Base-by-base conservation (phyloP, 257 asterid genomes). In the Haberlea rhodopensis region DNA sequence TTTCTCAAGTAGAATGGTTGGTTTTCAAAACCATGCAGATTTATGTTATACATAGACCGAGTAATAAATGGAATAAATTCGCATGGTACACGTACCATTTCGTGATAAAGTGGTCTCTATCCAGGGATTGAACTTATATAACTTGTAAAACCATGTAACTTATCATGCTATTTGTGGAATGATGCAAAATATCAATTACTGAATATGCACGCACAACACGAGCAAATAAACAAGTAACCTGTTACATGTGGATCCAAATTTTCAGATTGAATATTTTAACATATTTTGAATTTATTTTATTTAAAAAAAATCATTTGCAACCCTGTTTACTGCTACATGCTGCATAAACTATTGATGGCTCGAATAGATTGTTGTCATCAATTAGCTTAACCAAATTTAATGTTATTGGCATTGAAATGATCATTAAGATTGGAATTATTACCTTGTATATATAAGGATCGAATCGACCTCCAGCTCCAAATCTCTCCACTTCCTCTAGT, bases 91-190 rank as follows among this genome's bases (percentile, higher is more conserved):
- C 28, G 24, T 49, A 64, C 18, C 18, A 23, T 49, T 20, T 62
- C 34, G 46, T n/a, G 69, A 27, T 71, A 55, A 29, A 63, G 11
- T 15, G 40, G 48, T 29, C 34, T 53, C 5, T n/a, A 66, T 69
- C 63, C 63, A 28, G 64, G 48, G 59, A 49, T 49, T 32, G 64
- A 57, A 51, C 60, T n/a, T 23, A n/a, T 51, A 32, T 71, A 52
- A 65, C 34, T 49, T 45, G 67, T 52, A 22, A 52, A 65, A 11
- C 16, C 11, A 9, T 34, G 60, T 70, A 75, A 60, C 34, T 78
- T 70, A 76, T 21, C 43, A 67, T 6, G 86, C n/a, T n/a, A n/a
- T n/a, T n/a, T n/a, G n/a, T n/a, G n/a, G n/a, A n/a, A n/a, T n/a
- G n/a, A n/a, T n/a, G 57, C 28, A 59, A 66, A n/a, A n/a, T n/a